phyloP scores from a whole-genome alignment of 768 basidiomycete species.

The Multifurca ochricompacta region DNA sequence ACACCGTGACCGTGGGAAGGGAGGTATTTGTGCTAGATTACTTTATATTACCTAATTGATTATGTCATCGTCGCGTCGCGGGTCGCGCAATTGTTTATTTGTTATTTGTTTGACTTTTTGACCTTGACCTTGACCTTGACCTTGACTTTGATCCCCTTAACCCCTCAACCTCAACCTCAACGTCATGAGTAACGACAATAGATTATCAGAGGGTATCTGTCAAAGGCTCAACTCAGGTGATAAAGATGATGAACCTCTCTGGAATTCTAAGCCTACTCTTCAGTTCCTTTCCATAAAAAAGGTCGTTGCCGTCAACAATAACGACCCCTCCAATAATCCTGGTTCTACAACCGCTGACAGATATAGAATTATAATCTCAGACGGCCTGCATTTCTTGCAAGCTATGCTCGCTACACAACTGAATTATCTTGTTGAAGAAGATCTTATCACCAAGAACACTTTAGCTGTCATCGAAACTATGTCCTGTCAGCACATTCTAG shows the following conservation, averaged over 20 bases:
- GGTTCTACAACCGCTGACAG: constrained; percentile 36
- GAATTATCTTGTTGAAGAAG: constrained; percentile 63
- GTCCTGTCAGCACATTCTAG: constrained; percentile 78
- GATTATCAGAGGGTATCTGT: constrained; percentile 18
- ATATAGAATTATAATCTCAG: constrained; percentile 81
- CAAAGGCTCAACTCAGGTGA: constrained; percentile 15
- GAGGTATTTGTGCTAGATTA: constrained; percentile 2
- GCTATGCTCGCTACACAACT: constrained; percentile 93
- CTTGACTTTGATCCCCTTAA: background rate
- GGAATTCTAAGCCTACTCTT: constrained; percentile 39
- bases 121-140: no score
- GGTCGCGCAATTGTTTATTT: constrained; percentile 4
- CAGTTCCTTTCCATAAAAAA: constrained; percentile 84
- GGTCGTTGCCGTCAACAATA: constrained; percentile 38
- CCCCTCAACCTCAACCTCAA: no score
- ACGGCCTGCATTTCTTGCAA: constrained; percentile 80
- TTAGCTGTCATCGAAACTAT: constrained; percentile 66
- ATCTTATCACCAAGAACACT: constrained; percentile 54
- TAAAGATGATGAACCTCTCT: constrained; percentile 20
- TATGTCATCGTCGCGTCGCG: constrained; percentile 13
- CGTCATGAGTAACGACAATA: background rate
- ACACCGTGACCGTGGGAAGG: constrained; percentile 24
- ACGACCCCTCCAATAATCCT: constrained; percentile 17
- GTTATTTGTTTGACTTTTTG: constrained; percentile 5
- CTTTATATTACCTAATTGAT: background rate